Percentiles rank a stretch among this genome's conserved stretches.
phyloP scores from a whole-genome alignment of 805 yeast species.

The Kuraishia cidri region DNA sequence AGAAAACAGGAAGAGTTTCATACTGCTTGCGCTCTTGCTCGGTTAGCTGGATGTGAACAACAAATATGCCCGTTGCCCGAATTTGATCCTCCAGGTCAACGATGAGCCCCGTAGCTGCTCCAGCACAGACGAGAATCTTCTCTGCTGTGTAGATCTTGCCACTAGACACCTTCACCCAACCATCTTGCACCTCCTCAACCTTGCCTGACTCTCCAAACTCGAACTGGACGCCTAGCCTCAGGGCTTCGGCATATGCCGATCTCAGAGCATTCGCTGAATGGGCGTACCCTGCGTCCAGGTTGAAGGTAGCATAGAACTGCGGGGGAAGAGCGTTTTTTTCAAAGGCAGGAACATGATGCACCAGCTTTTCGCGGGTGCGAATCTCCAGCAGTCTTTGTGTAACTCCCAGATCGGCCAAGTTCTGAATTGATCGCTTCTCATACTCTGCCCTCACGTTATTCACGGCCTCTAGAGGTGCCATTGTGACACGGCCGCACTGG shows the following conservation, averaged over 20 bases:
- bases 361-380: conserved; percentile 9
- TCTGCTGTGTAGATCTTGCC: conserved; percentile 18
- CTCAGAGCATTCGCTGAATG: conserved; percentile 17
- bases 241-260: conserved; percentile 9
- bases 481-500: conserved; percentile 20
- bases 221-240: conserved; percentile 11
- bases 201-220: conserved; percentile 10
- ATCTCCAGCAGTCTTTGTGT: conserved; percentile 12
- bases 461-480: conserved; percentile 14
- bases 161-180: conserved; percentile 8
- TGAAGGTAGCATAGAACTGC: conserved; percentile 8
- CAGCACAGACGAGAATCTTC: conserved; percentile 22
- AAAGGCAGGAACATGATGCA: conserved; percentile 11
- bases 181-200: conserved; percentile 5
- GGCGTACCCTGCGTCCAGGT: conserved; percentile 20
- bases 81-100: conserved; percentile 19
- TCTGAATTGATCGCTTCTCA: conserved; percentile 14
- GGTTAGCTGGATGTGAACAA: conserved; percentile 25
- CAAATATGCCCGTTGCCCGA: conserved; percentile 25
- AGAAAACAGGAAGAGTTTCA: conserved; percentile 30
- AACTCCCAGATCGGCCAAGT: conserved; percentile 13
- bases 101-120: conserved; percentile 26
- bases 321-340: conserved; percentile 9
- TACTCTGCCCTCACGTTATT: conserved; percentile 13
- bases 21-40: conserved; percentile 23